A percentile compares a stretch with the other conserved stretches of the same genome.
These are phyloP conservation scores for Penicillium brevicompactum DNA, from an alignment of 2,329 filamentous ascomycete species.

Conservation along the genomic window DNA sequence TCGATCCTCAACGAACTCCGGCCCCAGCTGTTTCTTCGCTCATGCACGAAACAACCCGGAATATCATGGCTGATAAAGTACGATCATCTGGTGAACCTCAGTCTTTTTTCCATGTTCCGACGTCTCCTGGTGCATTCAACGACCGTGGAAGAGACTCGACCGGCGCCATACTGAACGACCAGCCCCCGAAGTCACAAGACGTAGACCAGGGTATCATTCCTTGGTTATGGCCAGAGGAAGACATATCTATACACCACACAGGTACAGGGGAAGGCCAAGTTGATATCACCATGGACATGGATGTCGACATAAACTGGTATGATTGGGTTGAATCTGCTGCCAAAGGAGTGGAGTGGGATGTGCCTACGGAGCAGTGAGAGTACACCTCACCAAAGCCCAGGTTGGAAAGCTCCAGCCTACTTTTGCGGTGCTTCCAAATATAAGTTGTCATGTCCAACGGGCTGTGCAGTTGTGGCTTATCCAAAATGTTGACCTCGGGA, in stretches of 20 bases:
- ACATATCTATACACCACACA: not conserved
- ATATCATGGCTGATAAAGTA: not conserved
- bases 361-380: not conserved
- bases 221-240: conserved; percentile 23
- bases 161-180: not conserved
- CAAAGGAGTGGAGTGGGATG: conserved; percentile 25
- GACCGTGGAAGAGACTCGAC: not conserved
- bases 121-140: too few species aligned
- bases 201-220: not conserved
- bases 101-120: too few species aligned
- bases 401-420: too few species aligned
- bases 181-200: not conserved
- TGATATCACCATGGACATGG: conserved; percentile 29
- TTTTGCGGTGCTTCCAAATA: too few species aligned
- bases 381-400: not conserved
- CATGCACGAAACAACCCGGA: too few species aligned
- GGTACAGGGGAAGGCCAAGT: not conserved
- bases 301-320: conserved; percentile 41
- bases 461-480: not conserved
- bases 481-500: not conserved
- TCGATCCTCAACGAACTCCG: not conserved
- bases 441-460: too few species aligned
- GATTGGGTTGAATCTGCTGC: conserved; percentile 43
- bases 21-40: too few species aligned
- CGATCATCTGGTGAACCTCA: too few species aligned